Evolutionary conservation across 768 basidiomycete species (phyloP), one percentile per base, ranked within the genome.

Genomic region (Cystobasidiopsis lactophilus): DNA sequence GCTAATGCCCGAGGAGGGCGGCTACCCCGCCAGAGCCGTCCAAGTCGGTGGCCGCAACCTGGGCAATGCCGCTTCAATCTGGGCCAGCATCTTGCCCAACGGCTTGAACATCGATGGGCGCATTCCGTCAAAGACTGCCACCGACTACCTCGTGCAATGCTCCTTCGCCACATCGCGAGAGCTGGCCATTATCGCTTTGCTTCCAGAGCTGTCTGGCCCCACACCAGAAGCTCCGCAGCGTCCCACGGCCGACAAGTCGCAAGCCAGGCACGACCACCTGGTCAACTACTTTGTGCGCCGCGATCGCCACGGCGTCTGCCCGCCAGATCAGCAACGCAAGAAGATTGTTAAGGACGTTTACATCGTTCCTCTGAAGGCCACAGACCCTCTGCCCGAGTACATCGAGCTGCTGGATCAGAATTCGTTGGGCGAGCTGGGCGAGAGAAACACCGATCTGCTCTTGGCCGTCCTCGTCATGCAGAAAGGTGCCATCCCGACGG

Each of bases 331-430:
- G 21, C 57, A 55, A 45, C 14, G 59, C 18, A 68, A 75, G 60
- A 72, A 75, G 52, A 80, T 81, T 38, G 85, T 85, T 31, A 79
- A 81, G 52, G 86, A 91, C 63, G 67, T 89, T 33, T 91, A 91
- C 60, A 74, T 89, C 58, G 73, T 89, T 18, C 86, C 86, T 1
- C 67, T 91, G 16, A 69, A 72, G 21, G 71, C 79, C 23, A 71
- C 67, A 27, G 73, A 79, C 47, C 71, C 77, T 0, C 67, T 88
- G 1, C 86, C 86, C 0, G 86, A 89, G 54, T 89, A 77, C 60
- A 73, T 89, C 58, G 83, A 86, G 60, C 70, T 89, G 1, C 66
- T 86, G 44, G 85, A 89, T 58, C 72, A 81, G 26, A 71, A 85
- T 43, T 72, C 70, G 52, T 65, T 91, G 1, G 81, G 83, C 14